Percentiles rank a stretch among this genome's conserved stretches.
These are phyloP conservation scores for Boletellus sp. DNA, from an alignment of 768 basidiomycete genomes.

Conservation along the genomic window DNA sequence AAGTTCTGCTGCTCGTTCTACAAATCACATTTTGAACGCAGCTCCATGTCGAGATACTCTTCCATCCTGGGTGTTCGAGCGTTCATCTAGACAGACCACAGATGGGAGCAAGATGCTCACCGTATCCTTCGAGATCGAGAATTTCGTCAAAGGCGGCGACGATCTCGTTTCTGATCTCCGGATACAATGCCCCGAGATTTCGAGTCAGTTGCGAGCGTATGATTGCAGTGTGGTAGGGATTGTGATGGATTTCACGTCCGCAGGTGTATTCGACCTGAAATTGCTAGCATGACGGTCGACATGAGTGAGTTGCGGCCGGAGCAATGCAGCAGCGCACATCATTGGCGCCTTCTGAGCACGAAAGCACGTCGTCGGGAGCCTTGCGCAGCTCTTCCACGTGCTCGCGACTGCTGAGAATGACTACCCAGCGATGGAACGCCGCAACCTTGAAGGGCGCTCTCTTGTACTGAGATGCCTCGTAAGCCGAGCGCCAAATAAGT, in stretches of 20 bases:
- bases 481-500: constrained; percentile 1
- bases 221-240: constrained; percentile 32
- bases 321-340: constrained; percentile 27
- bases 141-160: constrained; percentile 36
- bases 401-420: constrained; percentile 32
- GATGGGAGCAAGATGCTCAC: constrained; percentile 1
- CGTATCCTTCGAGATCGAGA: constrained; percentile 24
- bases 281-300: not conserved
- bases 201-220: constrained; percentile 34
- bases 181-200: constrained; percentile 36
- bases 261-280: not conserved
- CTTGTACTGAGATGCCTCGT: constrained; percentile 19
- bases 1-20: constrained; percentile 6
- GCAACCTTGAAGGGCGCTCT: constrained; percentile 32
- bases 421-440: constrained; percentile 33
- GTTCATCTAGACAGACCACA: not conserved
- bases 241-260: not conserved
- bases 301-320: not conserved
- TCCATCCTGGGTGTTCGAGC: constrained; percentile 10
- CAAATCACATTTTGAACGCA: constrained; percentile 1
- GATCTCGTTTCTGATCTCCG: constrained; percentile 45
- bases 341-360: constrained; percentile 24
- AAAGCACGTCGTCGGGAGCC: constrained; percentile 37
- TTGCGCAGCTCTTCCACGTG: constrained; percentile 39
- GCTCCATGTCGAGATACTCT: not conserved